Conservation (phyloP, 371 early-diverging fungal genomes). For the Rhizopus sp. region DNA sequence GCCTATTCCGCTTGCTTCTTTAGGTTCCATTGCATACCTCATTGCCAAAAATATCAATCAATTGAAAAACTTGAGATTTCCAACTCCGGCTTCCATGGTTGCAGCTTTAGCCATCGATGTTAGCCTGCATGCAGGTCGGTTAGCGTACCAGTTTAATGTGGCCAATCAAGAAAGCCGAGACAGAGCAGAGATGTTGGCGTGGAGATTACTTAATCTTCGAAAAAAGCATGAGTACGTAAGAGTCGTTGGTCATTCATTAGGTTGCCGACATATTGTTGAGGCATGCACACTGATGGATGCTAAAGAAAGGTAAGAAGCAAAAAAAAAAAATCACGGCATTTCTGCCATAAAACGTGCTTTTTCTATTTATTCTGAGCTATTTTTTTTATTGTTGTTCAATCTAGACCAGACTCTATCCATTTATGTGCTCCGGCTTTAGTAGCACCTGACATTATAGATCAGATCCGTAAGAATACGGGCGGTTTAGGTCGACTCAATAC, state of each 20-base stretch:
- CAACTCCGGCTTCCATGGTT: slow-evolving; percentile 41
- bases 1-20: slow-evolving; percentile 44
- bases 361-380: no score
- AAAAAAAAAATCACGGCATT: background rate
- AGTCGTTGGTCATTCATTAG: slow-evolving; percentile 50
- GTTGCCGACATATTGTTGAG: slow-evolving; percentile 52
- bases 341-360: background rate
- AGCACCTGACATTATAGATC: slow-evolving; percentile 34
- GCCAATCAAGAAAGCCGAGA: slow-evolving; percentile 43
- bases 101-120: slow-evolving; percentile 43
- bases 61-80: slow-evolving; percentile 34
- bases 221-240: slow-evolving; percentile 42
- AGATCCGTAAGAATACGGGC: slow-evolving; percentile 23
- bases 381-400: background rate
- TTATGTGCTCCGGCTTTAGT: slow-evolving; percentile 51
- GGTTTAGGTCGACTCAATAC: slow-evolving; percentile 39
- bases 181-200: slow-evolving; percentile 49
- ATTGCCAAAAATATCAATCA: slow-evolving; percentile 32
- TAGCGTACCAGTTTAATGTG: slow-evolving; percentile 43
- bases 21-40: slow-evolving; percentile 43
- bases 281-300: slow-evolving; percentile 41
- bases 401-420: slow-evolving; percentile 49
- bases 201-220: slow-evolving; percentile 43
- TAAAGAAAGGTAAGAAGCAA: slow-evolving; percentile 31
- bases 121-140: slow-evolving; percentile 41